Conservation (phyloP, 2,329 filamentous ascomycete genomes). For the Claviceps maximensis region DNA sequence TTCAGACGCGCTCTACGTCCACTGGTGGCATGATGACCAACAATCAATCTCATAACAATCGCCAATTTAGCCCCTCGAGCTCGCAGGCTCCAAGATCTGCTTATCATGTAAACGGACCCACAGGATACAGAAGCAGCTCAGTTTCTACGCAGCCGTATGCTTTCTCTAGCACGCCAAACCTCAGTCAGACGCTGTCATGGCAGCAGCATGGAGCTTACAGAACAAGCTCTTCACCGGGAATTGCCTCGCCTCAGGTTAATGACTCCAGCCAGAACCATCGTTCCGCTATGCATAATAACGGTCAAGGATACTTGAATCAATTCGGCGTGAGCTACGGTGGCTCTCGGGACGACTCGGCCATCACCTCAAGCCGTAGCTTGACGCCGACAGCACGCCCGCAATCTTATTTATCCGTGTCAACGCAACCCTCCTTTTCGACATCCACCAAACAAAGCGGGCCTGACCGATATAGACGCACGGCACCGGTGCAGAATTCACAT, state of each 20-base stretch:
- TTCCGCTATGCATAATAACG: slow-evolving; percentile 19
- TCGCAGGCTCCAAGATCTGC: slow-evolving; percentile 19
- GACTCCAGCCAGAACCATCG: slow-evolving; percentile 13
- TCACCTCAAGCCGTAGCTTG: slow-evolving; percentile 30
- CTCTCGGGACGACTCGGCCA: slow-evolving; percentile 39
- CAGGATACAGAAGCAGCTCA: slow-evolving; percentile 41
- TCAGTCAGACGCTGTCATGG: slow-evolving; percentile 42
- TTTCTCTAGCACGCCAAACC: slow-evolving; percentile 56
- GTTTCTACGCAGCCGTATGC: slow-evolving; percentile 62
- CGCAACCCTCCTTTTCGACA: slow-evolving; percentile 33
- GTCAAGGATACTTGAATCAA: slow-evolving; percentile 24
- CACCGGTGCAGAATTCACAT: slow-evolving; percentile 23
- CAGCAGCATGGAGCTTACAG: slow-evolving; percentile 35
- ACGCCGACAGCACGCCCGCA: slow-evolving; percentile 28
- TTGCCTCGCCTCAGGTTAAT: slow-evolving; percentile 20
- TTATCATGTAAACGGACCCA: slow-evolving; percentile 20
- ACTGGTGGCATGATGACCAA: slow-evolving; percentile 32
- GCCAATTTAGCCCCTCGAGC: slow-evolving; percentile 33
- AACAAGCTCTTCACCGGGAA: slow-evolving; percentile 31
- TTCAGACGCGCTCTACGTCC: slow-evolving; percentile 58
- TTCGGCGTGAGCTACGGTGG: slow-evolving; percentile 25
- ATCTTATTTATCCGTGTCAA: slow-evolving; percentile 26
- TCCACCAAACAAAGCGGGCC: slow-evolving; percentile 36
- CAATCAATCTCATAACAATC: slow-evolving; percentile 34
- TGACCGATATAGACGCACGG: slow-evolving; percentile 69